phyloP scores from a whole-genome alignment of 1,284 basidiomycete species.

The Prillingera fragicola region DNA sequence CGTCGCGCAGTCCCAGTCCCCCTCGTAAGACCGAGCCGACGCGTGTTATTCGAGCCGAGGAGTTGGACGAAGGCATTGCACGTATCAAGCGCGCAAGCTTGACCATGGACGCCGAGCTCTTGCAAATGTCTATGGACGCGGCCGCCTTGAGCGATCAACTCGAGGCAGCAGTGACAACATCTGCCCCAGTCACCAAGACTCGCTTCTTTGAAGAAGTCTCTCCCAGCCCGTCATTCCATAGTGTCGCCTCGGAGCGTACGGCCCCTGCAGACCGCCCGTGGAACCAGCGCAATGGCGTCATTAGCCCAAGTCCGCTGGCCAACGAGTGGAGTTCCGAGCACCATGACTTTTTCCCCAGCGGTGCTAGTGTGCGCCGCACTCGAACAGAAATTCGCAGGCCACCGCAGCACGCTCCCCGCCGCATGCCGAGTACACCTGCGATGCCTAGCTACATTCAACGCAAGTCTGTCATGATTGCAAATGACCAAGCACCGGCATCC shows the following conservation, averaged over 20 bases:
- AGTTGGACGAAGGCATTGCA: constrained; percentile 42
- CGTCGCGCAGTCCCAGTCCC: constrained; percentile 40
- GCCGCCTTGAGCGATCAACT: constrained; percentile 14
- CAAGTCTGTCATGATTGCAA: neutral
- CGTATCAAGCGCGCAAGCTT: constrained; percentile 36
- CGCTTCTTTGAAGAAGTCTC: constrained; percentile 34
- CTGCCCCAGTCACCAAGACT: constrained; percentile 37
- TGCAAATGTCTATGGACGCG: constrained; percentile 15
- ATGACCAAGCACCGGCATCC: neutral
- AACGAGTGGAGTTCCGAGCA: constrained; percentile 34
- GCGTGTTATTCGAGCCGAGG: constrained; percentile 24
- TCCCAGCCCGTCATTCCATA: neutral
- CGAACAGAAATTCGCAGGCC: constrained; percentile 9
- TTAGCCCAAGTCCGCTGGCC: constrained; percentile 40
- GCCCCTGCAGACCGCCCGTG: constrained; percentile 3
- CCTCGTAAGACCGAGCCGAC: constrained; percentile 24
- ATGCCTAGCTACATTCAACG: neutral
- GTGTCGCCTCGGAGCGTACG: neutral
- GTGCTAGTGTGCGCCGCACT: constrained; percentile 11
- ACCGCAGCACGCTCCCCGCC: neutral
- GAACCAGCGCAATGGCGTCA: constrained; percentile 29
- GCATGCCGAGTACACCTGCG: constrained; percentile 12
- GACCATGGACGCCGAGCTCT: constrained; percentile 31
- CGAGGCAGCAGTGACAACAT: constrained; percentile 12
- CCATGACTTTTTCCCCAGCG: neutral